These are phyloP conservation scores for Myxozyma sirexii DNA, from an alignment of 805 yeast species.

Conservation along the genomic window DNA sequence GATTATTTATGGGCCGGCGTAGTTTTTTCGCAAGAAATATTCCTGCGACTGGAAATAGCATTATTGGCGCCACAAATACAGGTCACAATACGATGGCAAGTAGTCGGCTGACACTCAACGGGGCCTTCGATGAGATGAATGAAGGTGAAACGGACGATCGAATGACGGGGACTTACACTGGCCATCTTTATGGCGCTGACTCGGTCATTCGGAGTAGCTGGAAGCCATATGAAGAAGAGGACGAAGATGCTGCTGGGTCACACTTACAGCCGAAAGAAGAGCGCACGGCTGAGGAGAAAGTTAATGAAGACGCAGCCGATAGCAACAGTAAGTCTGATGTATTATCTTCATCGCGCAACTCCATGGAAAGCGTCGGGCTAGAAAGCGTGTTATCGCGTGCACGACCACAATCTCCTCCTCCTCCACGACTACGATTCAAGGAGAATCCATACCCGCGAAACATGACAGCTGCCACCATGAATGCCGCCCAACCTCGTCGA, in stretches of 20 bases:
- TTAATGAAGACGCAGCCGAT: neutral
- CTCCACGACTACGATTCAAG: constrained; percentile 28
- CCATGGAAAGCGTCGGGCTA: constrained; percentile 32
- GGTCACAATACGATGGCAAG: constrained; percentile 13
- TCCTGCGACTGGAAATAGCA: constrained; percentile 2
- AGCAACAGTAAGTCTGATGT: constrained; percentile 1
- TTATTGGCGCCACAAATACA: constrained; percentile 14
- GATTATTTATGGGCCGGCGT: constrained; percentile 15
- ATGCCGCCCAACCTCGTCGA: constrained; percentile 13
- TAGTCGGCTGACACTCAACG: constrained; percentile 11
- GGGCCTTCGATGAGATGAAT: neutral
- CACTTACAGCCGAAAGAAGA: neutral
- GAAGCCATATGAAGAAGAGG: constrained; percentile 28
- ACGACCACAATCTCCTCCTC: constrained; percentile 27
- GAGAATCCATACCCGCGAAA: constrained; percentile 30
- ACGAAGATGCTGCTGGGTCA: neutral
- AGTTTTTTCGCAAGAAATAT: constrained; percentile 8
- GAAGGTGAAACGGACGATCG: constrained; percentile 17
- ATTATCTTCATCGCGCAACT: constrained; percentile 21
- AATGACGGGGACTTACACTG: constrained; percentile 27
- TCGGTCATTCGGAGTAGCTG: constrained; percentile 30
- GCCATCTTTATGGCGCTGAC: constrained; percentile 31
- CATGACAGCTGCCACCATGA: constrained; percentile 32
- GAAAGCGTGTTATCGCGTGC: constrained; percentile 28
- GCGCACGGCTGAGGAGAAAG: neutral